Evolutionary conservation across 2,329 filamentous ascomycete genomes (phyloP), one percentile per base, ranked within the genome.

Genomic region (Fusarium albidum): DNA sequence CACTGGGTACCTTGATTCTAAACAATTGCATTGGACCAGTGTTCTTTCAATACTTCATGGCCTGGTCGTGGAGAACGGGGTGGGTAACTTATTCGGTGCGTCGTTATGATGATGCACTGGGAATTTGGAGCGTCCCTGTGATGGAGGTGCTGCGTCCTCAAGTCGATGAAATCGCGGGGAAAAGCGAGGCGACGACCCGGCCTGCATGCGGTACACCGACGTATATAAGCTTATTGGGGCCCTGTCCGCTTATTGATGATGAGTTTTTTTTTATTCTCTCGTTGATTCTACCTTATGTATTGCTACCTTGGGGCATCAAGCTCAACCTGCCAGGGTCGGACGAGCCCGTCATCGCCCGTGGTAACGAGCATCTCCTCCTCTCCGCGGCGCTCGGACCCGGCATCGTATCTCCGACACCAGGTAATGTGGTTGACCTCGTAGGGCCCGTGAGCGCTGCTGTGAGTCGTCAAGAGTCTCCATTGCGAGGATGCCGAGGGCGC

Each of bases 361-460:
- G 90, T 95, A 15, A 98, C 79, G 39, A 99, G 79, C 71, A 97
- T 89, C 75, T 98, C 94, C 66, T 96, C 91, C 18, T 78, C 72
- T 4, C 80, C 79, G 47, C 73, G 80, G 57, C 75, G 79, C 69
- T 81, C 81, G 2, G 75, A 74, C 1, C 77, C 87, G 42, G 80
- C 79, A 70, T 96, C 92, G 51, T 85, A 89, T 51, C 93, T 82
- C 64, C 82, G 84, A 61, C 92, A 92, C 95, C 95, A 99, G 3
- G 85, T 86, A 41, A 95, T 83, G 73, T 97, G 92, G 68, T 99
- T 99, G 59, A 98, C 82, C 75, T 99, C 95, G 69, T 94, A 97
- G 3, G 96, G 91, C 1, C 92, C 93, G 71, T 99, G 95, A 3
- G 88, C 91, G 28, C 87, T 88, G 40, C 88, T 80, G 2, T 90